Percentiles rank a stretch among this genome's conserved stretches.
Conservation (phyloP, 176 grass and related monocot species). For the Coix lacrymajobi region DNA sequence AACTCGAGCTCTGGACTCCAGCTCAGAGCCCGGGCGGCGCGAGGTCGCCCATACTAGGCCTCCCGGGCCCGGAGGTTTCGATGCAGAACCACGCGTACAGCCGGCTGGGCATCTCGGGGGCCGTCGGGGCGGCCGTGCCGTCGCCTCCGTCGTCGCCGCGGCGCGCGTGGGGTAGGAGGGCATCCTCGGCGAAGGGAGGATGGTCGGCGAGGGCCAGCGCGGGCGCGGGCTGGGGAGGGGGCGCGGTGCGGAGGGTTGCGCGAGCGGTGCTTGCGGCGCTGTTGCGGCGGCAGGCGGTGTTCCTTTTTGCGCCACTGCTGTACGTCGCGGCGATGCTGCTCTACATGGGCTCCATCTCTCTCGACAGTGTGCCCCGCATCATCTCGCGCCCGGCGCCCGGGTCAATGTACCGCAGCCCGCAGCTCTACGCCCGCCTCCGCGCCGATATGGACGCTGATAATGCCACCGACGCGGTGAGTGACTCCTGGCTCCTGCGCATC, state of each 20-base stretch:
- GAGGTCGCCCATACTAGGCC: background rate
- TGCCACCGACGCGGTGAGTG: constrained; percentile 73
- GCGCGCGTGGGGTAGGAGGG: constrained; percentile 51
- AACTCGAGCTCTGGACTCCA: background rate
- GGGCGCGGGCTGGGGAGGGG: constrained; percentile 5
- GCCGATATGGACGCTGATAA: constrained; percentile 87
- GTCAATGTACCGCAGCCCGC: constrained; percentile 84
- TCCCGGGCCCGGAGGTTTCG: background rate
- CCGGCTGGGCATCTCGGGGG: constrained; percentile 58
- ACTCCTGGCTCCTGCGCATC: constrained; percentile 2
- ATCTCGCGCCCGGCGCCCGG: constrained; percentile 76
- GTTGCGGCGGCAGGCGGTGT: constrained; percentile 85
- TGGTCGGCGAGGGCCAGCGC: background rate
- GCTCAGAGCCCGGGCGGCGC: background rate
- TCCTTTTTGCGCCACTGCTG: constrained; percentile 93
- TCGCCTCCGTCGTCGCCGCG: constrained; percentile 71
- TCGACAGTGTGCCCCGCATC: constrained; percentile 79
- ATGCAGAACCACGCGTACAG: constrained; percentile 73
- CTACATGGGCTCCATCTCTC: constrained; percentile 88
- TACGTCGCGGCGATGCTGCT: constrained; percentile 88
- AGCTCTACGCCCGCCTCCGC: constrained; percentile 72
- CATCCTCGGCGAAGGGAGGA: constrained; percentile 30
- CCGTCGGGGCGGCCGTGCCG: constrained; percentile 24
- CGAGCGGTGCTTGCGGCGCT: constrained; percentile 52
- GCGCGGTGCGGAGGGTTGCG: constrained; percentile 39